These are phyloP conservation scores for Rhodosporidiobolus sp. DNA, from an alignment of 768 basidiomycete genomes.

Conservation along the genomic window DNA sequence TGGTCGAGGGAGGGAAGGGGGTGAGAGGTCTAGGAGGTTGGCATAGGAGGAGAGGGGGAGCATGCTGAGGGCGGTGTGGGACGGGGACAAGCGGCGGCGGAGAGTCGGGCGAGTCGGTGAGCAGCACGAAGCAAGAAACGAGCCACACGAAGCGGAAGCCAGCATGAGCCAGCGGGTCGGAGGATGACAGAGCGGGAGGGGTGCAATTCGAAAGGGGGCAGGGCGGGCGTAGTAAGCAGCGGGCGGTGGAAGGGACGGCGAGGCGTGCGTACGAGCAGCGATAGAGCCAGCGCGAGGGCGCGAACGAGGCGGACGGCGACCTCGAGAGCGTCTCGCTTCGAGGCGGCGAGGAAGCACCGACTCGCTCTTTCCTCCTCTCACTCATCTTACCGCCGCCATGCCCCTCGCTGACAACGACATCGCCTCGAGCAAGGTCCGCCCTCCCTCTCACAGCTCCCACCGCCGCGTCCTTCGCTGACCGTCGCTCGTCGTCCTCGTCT, in stretches of 20 bases:
- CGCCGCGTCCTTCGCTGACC: not conserved
- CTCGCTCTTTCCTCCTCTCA: not conserved
- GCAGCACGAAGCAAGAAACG: not conserved
- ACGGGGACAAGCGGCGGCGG: not conserved
- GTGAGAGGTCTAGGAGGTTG: conserved; percentile 4
- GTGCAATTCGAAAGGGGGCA: too few relatives aligned
- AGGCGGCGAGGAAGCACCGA: too few relatives aligned
- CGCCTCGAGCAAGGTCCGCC: conserved; percentile 17
- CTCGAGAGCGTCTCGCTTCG: too few relatives aligned
- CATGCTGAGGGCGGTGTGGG: not conserved
- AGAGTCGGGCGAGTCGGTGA: not conserved
- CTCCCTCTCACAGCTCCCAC: not conserved
- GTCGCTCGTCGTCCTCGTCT: not conserved
- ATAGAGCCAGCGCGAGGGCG: too few relatives aligned
- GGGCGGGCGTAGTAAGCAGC: too few relatives aligned
- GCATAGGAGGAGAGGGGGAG: not conserved
- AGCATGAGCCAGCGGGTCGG: too few relatives aligned
- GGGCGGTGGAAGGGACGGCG: too few relatives aligned
- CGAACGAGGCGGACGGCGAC: too few relatives aligned
- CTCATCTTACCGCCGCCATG: conserved; percentile 3
- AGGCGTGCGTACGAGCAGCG: too few relatives aligned
- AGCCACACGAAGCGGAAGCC: too few relatives aligned
- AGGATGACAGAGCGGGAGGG: too few relatives aligned
- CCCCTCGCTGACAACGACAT: conserved; percentile 31
- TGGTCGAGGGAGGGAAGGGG: too few relatives aligned